Evolutionary conservation across 345 rosid genomes (phyloP).

Genomic region (Erysimum cheiranthoides): DNA sequence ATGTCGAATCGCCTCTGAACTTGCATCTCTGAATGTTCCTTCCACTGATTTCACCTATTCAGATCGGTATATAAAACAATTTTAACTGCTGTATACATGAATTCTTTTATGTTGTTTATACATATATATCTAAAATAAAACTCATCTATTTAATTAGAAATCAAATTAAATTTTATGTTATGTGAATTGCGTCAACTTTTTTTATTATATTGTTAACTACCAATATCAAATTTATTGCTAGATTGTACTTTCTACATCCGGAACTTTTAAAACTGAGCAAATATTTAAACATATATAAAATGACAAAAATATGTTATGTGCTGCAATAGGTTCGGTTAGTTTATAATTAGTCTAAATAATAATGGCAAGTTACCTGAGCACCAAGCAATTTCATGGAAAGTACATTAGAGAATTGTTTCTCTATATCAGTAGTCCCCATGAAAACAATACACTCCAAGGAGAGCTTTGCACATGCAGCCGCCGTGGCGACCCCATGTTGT

Average conservation of each 20-base stretch:
- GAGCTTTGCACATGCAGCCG: conserved; percentile 86
- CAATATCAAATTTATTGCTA: too few relatives aligned
- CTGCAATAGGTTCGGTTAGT: too few relatives aligned
- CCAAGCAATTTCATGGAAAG: conserved; percentile 65
- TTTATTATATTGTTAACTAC: too few relatives aligned
- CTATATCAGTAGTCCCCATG: conserved; percentile 74
- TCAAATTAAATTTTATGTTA: too few relatives aligned
- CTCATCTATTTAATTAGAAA: not conserved
- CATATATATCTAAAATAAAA: not conserved
- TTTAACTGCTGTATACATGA: not conserved
- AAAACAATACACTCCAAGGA: conserved; percentile 63
- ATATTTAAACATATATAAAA: not conserved
- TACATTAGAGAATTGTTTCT: conserved; percentile 69
- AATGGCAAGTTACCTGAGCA: conserved; percentile 53
- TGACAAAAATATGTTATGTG: not conserved
- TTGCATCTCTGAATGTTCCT: conserved; percentile 73
- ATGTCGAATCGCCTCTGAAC: conserved; percentile 71
- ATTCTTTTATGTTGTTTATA: not conserved
- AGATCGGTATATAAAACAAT: not conserved
- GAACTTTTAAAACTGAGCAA: not conserved
- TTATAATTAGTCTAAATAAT: not conserved
- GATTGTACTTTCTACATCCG: not conserved
- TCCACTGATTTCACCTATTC: conserved; percentile 64
- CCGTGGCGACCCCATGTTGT: conserved; percentile 86
- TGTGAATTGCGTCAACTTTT: too few relatives aligned